These are phyloP conservation scores for Mantamonas sphyraenae DNA, from an alignment of 78 protist species.

Conservation along the genomic window DNA sequence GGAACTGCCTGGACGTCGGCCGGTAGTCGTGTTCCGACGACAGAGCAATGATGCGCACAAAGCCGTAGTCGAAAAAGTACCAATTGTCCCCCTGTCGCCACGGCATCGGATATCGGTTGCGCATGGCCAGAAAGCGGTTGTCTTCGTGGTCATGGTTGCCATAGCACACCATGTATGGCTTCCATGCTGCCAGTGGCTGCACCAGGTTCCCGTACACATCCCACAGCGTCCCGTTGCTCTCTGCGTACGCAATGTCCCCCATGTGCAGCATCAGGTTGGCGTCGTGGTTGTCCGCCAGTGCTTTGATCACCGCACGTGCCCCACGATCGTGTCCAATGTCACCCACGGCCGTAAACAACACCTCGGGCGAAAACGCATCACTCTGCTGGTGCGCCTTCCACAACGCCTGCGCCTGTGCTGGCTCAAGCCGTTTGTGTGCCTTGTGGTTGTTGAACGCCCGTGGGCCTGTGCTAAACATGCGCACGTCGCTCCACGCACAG, in stretches of 20 bases:
- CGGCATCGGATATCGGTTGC: neutral
- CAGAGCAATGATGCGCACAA: neutral
- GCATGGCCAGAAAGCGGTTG: no score
- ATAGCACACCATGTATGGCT: neutral
- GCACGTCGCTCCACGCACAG: no score
- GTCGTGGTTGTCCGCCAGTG: no score
- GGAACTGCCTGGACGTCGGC: neutral
- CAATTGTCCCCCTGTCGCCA: neutral
- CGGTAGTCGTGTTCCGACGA: neutral
- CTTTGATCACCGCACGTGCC: no score
- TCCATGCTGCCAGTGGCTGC: neutral
- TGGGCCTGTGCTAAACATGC: no score
- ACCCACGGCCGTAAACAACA: no score
- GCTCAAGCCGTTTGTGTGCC: no score
- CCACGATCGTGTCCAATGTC: no score
- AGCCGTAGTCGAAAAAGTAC: neutral
- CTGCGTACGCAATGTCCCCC: slow-evolving; percentile 18
- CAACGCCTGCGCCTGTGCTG: no score
- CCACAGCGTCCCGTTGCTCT: neutral
- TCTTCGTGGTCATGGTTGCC: slow-evolving; percentile 30
- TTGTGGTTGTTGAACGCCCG: no score
- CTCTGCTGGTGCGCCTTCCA: no score
- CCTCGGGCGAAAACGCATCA: no score
- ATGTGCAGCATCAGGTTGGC: neutral
- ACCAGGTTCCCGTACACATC: neutral